Conservation (phyloP, 495 filamentous ascomycete species). For the Aspergillus homomorphus region DNA sequence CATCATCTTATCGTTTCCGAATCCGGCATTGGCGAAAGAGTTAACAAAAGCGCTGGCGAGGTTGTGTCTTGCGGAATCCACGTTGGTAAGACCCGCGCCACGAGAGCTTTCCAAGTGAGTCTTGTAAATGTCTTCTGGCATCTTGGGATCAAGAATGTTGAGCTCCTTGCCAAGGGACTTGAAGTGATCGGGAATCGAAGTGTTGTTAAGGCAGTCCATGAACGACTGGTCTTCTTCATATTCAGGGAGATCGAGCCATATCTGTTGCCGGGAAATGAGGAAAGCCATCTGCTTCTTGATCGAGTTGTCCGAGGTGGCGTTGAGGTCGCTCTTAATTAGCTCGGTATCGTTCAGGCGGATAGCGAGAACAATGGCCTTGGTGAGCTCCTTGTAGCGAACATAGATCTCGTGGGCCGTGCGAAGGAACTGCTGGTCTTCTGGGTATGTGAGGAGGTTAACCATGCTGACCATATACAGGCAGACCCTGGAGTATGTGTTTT, state of each 20-base stretch:
- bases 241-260: constrained; percentile 69
- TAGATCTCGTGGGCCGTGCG: constrained; percentile 89
- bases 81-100: constrained; percentile 85
- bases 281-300: constrained; percentile 94
- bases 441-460: constrained; percentile 95
- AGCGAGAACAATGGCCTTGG: constrained; percentile 89
- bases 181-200: constrained; percentile 85
- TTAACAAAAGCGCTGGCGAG: constrained; percentile 96
- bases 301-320: constrained; percentile 72
- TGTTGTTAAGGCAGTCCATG: constrained; percentile 79
- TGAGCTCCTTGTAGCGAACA: constrained; percentile 81
- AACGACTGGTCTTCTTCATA: constrained; percentile 68
- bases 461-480: constrained; percentile 99
- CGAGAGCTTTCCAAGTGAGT: constrained; percentile 94
- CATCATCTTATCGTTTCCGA: constrained; percentile 96
- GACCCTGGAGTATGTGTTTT: constrained; percentile 88
- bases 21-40: constrained; percentile 92
- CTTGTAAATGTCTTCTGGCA: constrained; percentile 99
- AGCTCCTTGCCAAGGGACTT: constrained; percentile 91
- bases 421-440: constrained; percentile 94
- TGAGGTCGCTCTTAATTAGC: constrained; percentile 74
- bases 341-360: constrained; percentile 87
- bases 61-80: constrained; percentile 94
- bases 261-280: constrained; percentile 86
- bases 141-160: constrained; percentile 94